A percentile compares a stretch with the other conserved stretches of the same genome.
Evolutionary conservation across 441 rosid genomes (phyloP).

Genomic region (Aquilaria agallochum): DNA sequence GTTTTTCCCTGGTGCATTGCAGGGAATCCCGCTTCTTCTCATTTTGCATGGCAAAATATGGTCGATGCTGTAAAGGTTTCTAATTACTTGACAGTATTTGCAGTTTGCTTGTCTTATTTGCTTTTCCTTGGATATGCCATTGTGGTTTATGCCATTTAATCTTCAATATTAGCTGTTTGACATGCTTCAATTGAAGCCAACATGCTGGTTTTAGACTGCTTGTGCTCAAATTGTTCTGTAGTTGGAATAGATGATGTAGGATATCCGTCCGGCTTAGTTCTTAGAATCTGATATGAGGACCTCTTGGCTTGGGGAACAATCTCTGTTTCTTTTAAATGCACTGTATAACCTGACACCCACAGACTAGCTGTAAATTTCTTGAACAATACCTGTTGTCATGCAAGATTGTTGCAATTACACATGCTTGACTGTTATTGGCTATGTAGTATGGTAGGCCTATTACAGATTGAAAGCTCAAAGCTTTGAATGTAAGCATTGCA

Average conservation of each 20-base stretch:
- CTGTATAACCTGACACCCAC: no score
- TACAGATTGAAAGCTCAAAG: no score
- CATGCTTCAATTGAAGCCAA: slow-evolving; percentile 2
- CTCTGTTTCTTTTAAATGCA: no score
- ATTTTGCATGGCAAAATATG: slow-evolving; percentile 51
- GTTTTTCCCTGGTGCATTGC: slow-evolving; percentile 17
- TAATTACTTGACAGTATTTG: slow-evolving; percentile 4
- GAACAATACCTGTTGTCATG: no score
- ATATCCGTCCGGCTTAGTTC: not conserved
- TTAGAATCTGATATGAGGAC: not conserved
- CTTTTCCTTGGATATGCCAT: not conserved
- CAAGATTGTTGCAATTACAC: no score
- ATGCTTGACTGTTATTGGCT: no score
- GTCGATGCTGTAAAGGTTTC: slow-evolving; percentile 63
- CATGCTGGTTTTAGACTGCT: not conserved
- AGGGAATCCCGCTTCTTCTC: slow-evolving; percentile 27
- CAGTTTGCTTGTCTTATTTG: not conserved
- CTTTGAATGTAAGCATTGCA: no score
- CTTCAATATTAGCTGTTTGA: not conserved
- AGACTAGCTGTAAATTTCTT: no score
- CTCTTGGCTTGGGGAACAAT: no score
- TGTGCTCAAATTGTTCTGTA: slow-evolving; percentile 1
- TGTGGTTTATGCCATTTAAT: slow-evolving; percentile 4
- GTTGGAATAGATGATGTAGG: slow-evolving; percentile 3
- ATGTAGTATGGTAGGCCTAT: no score